phyloP scores from a whole-genome alignment of 331 rosid species.

The Cydonia oblonga region DNA sequence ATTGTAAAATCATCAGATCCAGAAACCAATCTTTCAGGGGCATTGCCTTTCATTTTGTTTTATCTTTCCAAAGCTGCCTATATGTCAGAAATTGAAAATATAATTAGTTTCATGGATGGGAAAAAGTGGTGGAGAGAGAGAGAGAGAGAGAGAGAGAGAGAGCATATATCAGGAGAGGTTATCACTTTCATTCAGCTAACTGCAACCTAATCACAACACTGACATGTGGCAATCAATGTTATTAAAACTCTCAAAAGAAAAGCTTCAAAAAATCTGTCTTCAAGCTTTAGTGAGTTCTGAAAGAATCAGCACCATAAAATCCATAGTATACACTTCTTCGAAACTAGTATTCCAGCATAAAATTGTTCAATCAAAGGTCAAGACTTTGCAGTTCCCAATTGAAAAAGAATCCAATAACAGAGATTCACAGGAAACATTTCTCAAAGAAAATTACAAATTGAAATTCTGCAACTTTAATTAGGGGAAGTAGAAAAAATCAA shows the following conservation, averaged over 20 bases:
- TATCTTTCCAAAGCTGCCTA: slow-evolving; percentile 96
- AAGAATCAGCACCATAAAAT: not conserved
- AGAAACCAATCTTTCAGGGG: slow-evolving; percentile 90
- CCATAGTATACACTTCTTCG: not conserved
- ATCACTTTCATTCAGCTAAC: not conserved
- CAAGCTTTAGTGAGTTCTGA: not conserved
- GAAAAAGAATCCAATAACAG: not conserved
- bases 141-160: not conserved
- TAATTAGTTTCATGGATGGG: slow-evolving; percentile 2
- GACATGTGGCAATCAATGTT: not conserved
- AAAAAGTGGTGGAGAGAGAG: not conserved
- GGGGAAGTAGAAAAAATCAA: not conserved
- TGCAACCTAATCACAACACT: not conserved
- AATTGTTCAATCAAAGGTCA: not conserved
- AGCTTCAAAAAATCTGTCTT: not conserved
- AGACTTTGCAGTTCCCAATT: not conserved
- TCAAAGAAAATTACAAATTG: not conserved
- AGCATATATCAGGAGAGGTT: not conserved
- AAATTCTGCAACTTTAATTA: not conserved
- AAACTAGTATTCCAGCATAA: not conserved
- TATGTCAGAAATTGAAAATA: not conserved
- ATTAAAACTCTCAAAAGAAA: not conserved
- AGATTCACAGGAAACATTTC: not conserved
- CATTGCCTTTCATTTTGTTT: slow-evolving; percentile 64
- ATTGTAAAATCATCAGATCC: slow-evolving; percentile 96